Evolutionary conservation across 176 grass and related monocot species (phyloP).

Genomic region (Puya raimondii): DNA sequence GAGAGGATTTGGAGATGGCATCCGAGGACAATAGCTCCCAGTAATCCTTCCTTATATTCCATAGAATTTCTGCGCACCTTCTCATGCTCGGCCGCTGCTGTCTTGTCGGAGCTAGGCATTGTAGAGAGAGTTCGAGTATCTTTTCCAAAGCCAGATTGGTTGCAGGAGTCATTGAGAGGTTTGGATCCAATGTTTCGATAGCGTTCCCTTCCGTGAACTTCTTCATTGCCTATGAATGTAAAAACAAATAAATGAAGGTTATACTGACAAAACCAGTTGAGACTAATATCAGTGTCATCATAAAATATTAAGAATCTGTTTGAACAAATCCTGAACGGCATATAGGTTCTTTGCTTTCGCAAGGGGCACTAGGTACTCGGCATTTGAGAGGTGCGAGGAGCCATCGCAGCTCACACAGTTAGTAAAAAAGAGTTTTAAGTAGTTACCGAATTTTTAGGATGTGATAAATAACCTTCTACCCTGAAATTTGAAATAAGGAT

Average conservation of each 20-base stretch:
- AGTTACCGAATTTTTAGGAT: no score
- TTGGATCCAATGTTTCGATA: constrained; percentile 60
- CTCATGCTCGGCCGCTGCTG: constrained; percentile 56
- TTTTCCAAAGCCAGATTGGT: constrained; percentile 31
- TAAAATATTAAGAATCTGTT: no score
- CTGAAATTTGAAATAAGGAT: no score
- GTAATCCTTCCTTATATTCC: constrained; percentile 72
- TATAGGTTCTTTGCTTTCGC: no score
- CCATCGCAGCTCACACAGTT: no score
- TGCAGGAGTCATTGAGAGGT: constrained; percentile 27
- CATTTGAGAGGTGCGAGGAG: no score
- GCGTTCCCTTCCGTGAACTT: constrained; percentile 33
- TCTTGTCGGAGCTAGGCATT: constrained; percentile 47
- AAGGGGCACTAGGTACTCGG: no score
- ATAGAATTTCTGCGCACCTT: constrained; percentile 54
- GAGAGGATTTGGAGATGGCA: background rate
- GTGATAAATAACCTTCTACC: no score
- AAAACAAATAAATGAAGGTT: background rate
- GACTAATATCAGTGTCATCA: no score
- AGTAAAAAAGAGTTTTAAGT: no score
- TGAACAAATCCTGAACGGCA: no score
- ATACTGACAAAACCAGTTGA: background rate
- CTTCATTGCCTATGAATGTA: constrained; percentile 31
- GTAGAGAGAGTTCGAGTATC: constrained; percentile 58
- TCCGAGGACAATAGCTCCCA: constrained; percentile 30